phyloP scores from a whole-genome alignment of 2,329 filamentous ascomycete genomes.

The Rhexocercosporidium sp. region DNA sequence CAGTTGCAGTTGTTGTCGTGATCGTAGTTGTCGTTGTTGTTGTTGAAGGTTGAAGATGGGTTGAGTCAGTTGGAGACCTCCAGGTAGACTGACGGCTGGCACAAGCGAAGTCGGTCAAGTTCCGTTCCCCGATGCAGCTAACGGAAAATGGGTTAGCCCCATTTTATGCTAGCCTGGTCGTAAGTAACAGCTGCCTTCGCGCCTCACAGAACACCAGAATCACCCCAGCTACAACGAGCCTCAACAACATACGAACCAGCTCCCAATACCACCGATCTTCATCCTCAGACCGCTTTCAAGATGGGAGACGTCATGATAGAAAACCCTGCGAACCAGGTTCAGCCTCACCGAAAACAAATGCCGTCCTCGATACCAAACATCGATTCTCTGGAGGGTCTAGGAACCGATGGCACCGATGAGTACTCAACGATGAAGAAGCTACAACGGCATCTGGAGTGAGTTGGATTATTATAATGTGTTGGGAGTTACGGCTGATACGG shows the following conservation, averaged over 20 bases:
- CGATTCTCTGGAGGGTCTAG: conserved; percentile 85
- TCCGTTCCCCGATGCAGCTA: conserved; percentile 18
- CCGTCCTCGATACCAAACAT: conserved; percentile 86
- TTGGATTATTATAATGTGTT: conserved; percentile 16
- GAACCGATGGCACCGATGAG: conserved; percentile 84
- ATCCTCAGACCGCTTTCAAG: conserved; percentile 29
- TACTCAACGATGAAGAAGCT: conserved; percentile 96
- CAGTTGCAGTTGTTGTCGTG: conserved; percentile 17
- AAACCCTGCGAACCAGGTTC: conserved; percentile 73
- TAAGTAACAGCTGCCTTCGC: conserved; percentile 23
- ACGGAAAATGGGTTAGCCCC: conserved; percentile 1
- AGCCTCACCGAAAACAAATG: conserved; percentile 80
- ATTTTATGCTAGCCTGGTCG: conserved; percentile 6
- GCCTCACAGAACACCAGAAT: conserved; percentile 15
- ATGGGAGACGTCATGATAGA: conserved; percentile 93
- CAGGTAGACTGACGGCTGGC: conserved; percentile 13
- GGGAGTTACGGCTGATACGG: conserved; percentile 35
- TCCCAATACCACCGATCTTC: not conserved
- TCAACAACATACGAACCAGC: conserved; percentile 10
- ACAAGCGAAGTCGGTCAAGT: conserved; percentile 12
- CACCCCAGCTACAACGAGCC: conserved; percentile 2
- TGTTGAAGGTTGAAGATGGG: conserved; percentile 8
- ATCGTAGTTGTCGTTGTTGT: conserved; percentile 20
- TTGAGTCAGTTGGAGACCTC: not conserved
- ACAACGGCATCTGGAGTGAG: conserved; percentile 92